Conservation (phyloP, 768 basidiomycete species). For the Antrodiella citrinella region DNA sequence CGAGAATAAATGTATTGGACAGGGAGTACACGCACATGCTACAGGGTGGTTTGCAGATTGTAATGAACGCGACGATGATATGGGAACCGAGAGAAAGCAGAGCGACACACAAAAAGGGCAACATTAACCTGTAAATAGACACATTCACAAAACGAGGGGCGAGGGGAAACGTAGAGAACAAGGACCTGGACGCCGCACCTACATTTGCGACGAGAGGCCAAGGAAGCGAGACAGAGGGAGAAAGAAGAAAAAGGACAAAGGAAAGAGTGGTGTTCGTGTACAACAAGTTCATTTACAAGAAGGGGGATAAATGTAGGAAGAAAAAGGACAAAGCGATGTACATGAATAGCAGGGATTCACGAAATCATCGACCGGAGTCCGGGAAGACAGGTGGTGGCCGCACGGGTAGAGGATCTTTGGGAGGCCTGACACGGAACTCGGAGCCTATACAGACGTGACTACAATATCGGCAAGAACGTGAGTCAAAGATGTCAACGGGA, state of each 20-base stretch:
- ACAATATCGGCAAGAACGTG: no score
- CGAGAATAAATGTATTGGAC: slow-evolving; percentile 1
- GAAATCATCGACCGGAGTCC: slow-evolving; percentile 27
- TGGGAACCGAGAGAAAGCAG: neutral
- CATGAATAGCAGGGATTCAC: neutral
- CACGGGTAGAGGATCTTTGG: slow-evolving; percentile 36
- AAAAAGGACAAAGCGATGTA: neutral
- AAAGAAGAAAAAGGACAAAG: neutral
- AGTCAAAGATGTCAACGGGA: no score
- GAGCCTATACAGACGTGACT: slow-evolving; percentile 68
- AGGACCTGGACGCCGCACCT: neutral
- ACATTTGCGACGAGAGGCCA: neutral
- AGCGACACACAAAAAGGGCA: neutral
- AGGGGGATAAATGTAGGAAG: neutral
- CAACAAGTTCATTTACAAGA: neutral
- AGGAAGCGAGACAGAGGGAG: neutral
- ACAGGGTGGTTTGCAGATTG: neutral
- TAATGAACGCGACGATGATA: slow-evolving; percentile 1
- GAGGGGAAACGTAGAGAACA: neutral
- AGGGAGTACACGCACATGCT: slow-evolving; percentile 1
- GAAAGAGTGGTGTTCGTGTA: neutral
- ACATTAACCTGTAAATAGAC: neutral
- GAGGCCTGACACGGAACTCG: slow-evolving; percentile 77
- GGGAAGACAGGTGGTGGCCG: slow-evolving; percentile 29
- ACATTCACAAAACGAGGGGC: neutral